phyloP scores from a whole-genome alignment of 129 eudicot genomes.

The Lactuca saligna region DNA sequence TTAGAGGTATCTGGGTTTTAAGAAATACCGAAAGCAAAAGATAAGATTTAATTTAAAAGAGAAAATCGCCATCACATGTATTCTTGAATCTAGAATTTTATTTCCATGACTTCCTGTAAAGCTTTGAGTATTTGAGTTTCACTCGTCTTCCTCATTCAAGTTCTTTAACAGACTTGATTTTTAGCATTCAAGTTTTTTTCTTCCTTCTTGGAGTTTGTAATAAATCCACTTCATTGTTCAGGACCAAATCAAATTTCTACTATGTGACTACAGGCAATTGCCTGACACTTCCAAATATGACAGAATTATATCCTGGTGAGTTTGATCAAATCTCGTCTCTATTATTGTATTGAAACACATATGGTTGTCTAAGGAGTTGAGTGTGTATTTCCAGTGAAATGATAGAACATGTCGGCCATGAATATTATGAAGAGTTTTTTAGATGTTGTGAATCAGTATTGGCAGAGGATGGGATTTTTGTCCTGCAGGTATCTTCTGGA shows the following conservation, averaged over 20 bases:
- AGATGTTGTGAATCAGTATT: constrained; percentile 59
- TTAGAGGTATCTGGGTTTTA: constrained; percentile 47
- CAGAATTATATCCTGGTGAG: constrained; percentile 75
- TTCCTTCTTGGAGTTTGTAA: too few relatives aligned
- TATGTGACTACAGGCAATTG: constrained; percentile 80
- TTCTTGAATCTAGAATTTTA: too few relatives aligned
- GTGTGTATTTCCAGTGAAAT: constrained; percentile 48
- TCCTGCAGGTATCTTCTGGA: constrained; percentile 54
- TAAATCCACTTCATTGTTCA: constrained; percentile 8
- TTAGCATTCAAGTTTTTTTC: too few relatives aligned
- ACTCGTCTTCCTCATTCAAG: too few relatives aligned
- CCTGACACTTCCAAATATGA: constrained; percentile 57
- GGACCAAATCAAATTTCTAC: constrained; percentile 61
- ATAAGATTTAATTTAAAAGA: too few relatives aligned
- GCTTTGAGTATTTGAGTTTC: too few relatives aligned
- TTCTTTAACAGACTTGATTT: too few relatives aligned
- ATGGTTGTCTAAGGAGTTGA: background rate
- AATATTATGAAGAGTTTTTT: constrained; percentile 67
- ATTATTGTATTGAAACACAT: background rate
- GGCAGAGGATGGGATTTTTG: constrained; percentile 57
- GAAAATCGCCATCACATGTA: too few relatives aligned
- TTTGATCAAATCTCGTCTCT: background rate
- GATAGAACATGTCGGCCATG: constrained; percentile 87
- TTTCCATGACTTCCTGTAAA: too few relatives aligned
- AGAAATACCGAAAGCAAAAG: background rate